Evolutionary conservation across 129 eudicot species (phyloP), one percentile per base, ranked within the genome.

Genomic region (Gnaphalium uliginosum): DNA sequence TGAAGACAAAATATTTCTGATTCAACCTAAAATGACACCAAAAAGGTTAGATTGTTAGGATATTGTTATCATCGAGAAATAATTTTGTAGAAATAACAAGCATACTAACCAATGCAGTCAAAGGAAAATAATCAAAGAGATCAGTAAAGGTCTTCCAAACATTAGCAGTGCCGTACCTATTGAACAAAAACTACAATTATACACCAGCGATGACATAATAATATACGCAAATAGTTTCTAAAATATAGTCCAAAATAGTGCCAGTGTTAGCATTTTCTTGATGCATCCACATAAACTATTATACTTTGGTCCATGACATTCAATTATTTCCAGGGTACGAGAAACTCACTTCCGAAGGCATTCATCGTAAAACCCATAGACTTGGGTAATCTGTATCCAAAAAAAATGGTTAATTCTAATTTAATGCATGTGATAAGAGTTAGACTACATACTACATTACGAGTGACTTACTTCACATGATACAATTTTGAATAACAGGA

Each of bases 1-100:
- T 92, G 98, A 78, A 92, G 89, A 60, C 98, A 92, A 70, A 92
- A 92, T 73, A 92, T 92, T 76, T 92, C 97, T 19, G 97, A 92
- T 76, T 92, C 98, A 78, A 92, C 98, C 98, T 89, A 80, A 13
- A 41, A 59, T 15, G 43, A 11, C 5, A 71, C 30, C 4, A 70
- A 69, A 62, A 37, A 10, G 22, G 25, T 58, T 37, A 73, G 33
- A 26, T 27, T 15, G 37, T 13, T 32, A 30, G 17, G 15, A 61
- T 13, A 46, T n/a, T 15, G 27, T 41, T 53, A 4, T 26, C 6
- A 22, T 18, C 3, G 10, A 32, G 14, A 76, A 19, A 11, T 39
- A n/a, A 41, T 37, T 56, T 23, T 27, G 25, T 54, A 56, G 15
- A 27, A 9, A 26, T 0, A 25, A 62, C 6, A 59, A 6, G 61